These are phyloP conservation scores for Kalanchoe fedtschenkoi DNA, from an alignment of 164 flowering plant genomes.

Conservation along the genomic window DNA sequence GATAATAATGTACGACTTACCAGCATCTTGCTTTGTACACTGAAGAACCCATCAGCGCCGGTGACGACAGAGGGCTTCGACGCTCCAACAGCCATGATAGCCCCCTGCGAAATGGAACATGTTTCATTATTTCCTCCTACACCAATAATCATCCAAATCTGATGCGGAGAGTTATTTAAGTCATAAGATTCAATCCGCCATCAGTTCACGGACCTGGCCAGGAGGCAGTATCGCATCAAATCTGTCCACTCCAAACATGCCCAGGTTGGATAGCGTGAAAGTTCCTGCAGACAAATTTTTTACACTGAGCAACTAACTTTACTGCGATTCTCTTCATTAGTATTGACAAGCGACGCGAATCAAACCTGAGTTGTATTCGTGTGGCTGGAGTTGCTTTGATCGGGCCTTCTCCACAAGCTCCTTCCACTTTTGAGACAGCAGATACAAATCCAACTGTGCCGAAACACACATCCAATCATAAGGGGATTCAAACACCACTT, in stretches of 20 bases:
- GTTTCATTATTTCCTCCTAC: slow-evolving; percentile 1
- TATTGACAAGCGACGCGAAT: not conserved
- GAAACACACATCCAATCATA: no score
- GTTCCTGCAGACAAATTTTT: slow-evolving; percentile 44
- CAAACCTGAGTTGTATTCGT: slow-evolving; percentile 81
- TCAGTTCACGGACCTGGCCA: slow-evolving; percentile 58
- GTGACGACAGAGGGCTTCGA: slow-evolving; percentile 88
- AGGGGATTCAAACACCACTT: not conserved
- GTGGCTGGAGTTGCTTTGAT: slow-evolving; percentile 79
- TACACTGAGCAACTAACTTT: slow-evolving; percentile 7
- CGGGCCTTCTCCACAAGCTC: slow-evolving; percentile 77
- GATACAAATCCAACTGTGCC: slow-evolving; percentile 71
- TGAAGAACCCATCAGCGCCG: slow-evolving; percentile 76
- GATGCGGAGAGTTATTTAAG: not conserved
- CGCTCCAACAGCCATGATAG: slow-evolving; percentile 98
- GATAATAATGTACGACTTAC: slow-evolving; percentile 21
- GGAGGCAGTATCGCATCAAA: slow-evolving; percentile 99
- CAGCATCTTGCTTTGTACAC: slow-evolving; percentile 89
- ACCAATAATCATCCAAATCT: not conserved
- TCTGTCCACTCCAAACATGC: slow-evolving; percentile 96
- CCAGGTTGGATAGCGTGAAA: slow-evolving; percentile 86
- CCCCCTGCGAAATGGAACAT: slow-evolving; percentile 47
- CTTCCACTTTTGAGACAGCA: slow-evolving; percentile 79
- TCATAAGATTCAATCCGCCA: not conserved
- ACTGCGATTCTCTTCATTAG: not conserved